These are phyloP conservation scores for Peronospora belbahrii DNA, from an alignment of 352 stramenopile genomes.

Conservation along the genomic window DNA sequence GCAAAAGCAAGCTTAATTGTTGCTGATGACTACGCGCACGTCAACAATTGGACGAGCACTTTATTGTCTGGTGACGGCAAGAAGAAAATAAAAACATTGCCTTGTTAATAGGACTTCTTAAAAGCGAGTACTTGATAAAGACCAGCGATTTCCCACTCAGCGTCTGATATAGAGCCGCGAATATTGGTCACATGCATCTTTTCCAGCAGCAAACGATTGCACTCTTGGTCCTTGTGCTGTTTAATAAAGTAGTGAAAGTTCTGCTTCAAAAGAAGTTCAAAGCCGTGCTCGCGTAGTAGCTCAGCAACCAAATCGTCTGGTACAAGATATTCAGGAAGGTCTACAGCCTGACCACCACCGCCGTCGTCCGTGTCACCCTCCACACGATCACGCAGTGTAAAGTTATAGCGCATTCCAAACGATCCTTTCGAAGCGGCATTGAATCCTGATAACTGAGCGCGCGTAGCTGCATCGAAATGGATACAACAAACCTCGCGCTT, in stretches of 20 bases:
- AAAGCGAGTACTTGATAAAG: conserved; percentile 84
- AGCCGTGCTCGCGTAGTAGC: conserved; percentile 63
- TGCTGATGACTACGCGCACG: conserved; percentile 4
- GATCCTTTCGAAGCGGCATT: conserved; percentile 29
- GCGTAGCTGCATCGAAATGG: conserved; percentile 55
- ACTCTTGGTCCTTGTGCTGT: conserved; percentile 62
- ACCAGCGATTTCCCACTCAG: conserved; percentile 81
- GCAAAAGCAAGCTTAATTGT: background rate
- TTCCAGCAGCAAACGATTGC: conserved; percentile 57
- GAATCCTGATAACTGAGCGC: conserved; percentile 36
- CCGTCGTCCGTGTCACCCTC: conserved; percentile 48
- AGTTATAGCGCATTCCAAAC: conserved; percentile 88
- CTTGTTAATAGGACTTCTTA: conserved; percentile 65
- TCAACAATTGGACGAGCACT: conserved; percentile 1
- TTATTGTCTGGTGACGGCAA: background rate
- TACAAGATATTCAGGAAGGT: conserved; percentile 88
- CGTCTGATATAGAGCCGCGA: conserved; percentile 71
- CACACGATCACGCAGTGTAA: conserved; percentile 74
- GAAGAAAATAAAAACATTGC: background rate
- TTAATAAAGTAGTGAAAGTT: conserved; percentile 82
- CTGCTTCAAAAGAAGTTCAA: conserved; percentile 76
- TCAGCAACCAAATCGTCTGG: conserved; percentile 68
- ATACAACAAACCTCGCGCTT: conserved; percentile 74
- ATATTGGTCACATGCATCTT: conserved; percentile 88
- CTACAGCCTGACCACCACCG: conserved; percentile 58